Percentiles rank a stretch among this genome's conserved stretches.
phyloP scores from a whole-genome alignment of 768 basidiomycete species.

The Mycena latifolia region DNA sequence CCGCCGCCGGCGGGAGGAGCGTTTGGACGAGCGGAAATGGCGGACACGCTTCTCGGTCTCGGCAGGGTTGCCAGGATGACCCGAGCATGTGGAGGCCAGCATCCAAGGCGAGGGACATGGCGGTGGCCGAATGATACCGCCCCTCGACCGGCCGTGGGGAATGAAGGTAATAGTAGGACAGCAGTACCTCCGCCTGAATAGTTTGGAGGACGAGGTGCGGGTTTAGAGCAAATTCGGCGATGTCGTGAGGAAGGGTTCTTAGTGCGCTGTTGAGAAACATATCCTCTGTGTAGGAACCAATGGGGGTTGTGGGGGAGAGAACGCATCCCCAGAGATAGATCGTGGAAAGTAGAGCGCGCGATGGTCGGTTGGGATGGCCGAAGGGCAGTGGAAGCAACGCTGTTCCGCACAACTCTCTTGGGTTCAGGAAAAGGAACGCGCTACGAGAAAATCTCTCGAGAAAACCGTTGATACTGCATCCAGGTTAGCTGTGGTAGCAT shows the following conservation, averaged over 20 bases:
- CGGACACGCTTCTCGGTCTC: slow-evolving; percentile 43
- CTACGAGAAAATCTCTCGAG: neutral
- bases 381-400: neutral
- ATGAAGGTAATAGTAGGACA: slow-evolving; percentile 56
- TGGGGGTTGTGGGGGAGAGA: slow-evolving; percentile 36
- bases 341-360: slow-evolving; percentile 38
- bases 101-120: slow-evolving; percentile 46
- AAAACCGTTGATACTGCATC: neutral
- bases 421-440: neutral
- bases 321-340: slow-evolving; percentile 45
- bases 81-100: neutral
- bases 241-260: slow-evolving; percentile 40
- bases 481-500: neutral
- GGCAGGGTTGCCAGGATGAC: slow-evolving; percentile 51
- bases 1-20: neutral
- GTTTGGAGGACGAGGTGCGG: slow-evolving; percentile 43
- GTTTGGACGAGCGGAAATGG: neutral
- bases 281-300: slow-evolving; percentile 31
- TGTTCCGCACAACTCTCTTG: no score
- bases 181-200: slow-evolving; percentile 53
- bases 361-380: neutral
- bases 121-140: slow-evolving; percentile 63
- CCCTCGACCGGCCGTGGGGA: slow-evolving; percentile 58
- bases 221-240: slow-evolving; percentile 42
- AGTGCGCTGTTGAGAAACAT: slow-evolving; percentile 48